Evolutionary conservation across 2,329 filamentous ascomycete species (phyloP), one percentile per base, ranked within the genome.

Genomic region (Ophiostoma perfectum): DNA sequence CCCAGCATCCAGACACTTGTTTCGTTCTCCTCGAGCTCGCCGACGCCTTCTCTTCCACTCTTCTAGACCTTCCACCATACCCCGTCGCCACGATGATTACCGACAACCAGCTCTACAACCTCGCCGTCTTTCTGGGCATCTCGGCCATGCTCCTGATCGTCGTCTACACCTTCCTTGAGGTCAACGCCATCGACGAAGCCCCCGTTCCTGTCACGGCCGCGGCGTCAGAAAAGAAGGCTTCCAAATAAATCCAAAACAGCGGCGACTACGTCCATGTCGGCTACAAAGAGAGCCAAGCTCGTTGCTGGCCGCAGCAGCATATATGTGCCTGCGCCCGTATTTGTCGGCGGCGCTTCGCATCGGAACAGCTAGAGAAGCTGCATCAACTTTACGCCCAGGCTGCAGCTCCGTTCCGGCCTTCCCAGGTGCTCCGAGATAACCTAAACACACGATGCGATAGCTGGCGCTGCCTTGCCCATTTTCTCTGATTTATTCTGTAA

Each of bases 131-230:
- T 78, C 90, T 99, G 70, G 95, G 95, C 81, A 90, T 88, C 68
- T 86, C 89, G 55, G 88, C 94, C 72, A 94, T 98, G 91, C 83
- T 97, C 62, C 85, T 99, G 71, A 97, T 98, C 73, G 88, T 99
- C 42, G 80, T 96, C 41, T 98, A 99, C 80, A 93, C 98, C 79
- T 98, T 96, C 81, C 88, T 99, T 75, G 94, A 98, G 78, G 86
- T 97, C 81, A 98, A 99, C 77, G 87, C 92, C n/a, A 83, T 74
- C 69, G 76, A 78, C 64, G 72, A 76, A 64, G 75, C 76, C 69
- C 72, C 70, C 55, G 72, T 18, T 47, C 38, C 49, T 1, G 55
- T 44, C 18, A 71, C 65, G 58, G n/a, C n/a, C 18, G 47, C 47
- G 41, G 67, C 70, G 38, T 4, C 69, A n/a, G 60, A 68, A 14